Percentiles rank a stretch among this genome's conserved stretches.
Conservation (phyloP, 257 asterid species). For the Petunia axillaris region DNA sequence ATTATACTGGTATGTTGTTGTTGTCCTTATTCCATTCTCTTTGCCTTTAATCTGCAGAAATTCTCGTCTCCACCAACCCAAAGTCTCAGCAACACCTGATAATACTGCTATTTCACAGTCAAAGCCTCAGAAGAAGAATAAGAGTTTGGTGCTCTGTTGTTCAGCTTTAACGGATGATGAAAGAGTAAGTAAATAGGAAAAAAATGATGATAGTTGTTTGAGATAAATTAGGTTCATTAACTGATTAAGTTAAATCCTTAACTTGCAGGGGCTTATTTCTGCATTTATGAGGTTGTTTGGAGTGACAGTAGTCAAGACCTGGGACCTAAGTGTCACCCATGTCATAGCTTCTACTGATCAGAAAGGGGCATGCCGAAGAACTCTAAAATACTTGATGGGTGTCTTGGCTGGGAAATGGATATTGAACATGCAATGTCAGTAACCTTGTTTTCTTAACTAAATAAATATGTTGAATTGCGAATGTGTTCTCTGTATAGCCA, state of each 20-base stretch:
- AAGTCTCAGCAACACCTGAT: slow-evolving; percentile 40
- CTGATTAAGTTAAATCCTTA: neutral
- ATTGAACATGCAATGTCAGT: slow-evolving; percentile 73
- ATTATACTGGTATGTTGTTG: no score
- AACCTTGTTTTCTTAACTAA: neutral
- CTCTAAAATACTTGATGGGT: slow-evolving; percentile 89
- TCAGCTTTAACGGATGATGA: slow-evolving; percentile 72
- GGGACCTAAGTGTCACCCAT: slow-evolving; percentile 81
- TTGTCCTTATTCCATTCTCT: neutral
- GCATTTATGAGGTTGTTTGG: slow-evolving; percentile 58
- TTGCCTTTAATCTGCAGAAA: slow-evolving; percentile 42
- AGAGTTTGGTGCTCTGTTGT: slow-evolving; percentile 65
- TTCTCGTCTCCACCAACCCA: slow-evolving; percentile 33
- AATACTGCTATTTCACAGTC: slow-evolving; percentile 39
- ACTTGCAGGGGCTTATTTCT: slow-evolving; percentile 60
- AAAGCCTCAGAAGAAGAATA: slow-evolving; percentile 54
- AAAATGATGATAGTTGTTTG: slow-evolving; percentile 13
- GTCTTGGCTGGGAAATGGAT: slow-evolving; percentile 95
- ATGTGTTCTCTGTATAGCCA: neutral
- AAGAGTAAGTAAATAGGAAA: slow-evolving; percentile 54
- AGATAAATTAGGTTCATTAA: slow-evolving; percentile 6
- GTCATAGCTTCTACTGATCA: slow-evolving; percentile 80
- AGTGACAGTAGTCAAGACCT: slow-evolving; percentile 62
- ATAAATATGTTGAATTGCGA: neutral
- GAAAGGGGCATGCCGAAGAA: slow-evolving; percentile 85